Evolutionary conservation across 345 rosid species (phyloP).

Genomic region (Physaria fendleri): DNA sequence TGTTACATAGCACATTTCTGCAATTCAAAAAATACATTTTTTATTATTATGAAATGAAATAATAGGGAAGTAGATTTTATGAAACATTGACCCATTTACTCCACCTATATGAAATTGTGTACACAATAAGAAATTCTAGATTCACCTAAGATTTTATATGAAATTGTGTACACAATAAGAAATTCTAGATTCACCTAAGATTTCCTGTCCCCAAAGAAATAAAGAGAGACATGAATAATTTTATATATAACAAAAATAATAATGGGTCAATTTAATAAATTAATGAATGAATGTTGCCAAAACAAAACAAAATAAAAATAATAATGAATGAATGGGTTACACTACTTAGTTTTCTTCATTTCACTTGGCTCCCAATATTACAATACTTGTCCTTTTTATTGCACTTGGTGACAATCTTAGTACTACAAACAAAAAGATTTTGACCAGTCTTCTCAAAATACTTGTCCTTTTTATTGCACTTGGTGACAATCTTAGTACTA

Average conservation of each 20-base stretch:
- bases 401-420: slow-evolving; percentile 42
- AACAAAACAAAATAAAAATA: not conserved
- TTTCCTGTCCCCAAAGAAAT: slow-evolving; percentile 27
- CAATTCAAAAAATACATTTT: not conserved
- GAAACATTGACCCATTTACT: slow-evolving; percentile 24
- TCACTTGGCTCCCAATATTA: slow-evolving; percentile 29
- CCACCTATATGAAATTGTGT: slow-evolving; percentile 5
- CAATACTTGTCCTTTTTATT: slow-evolving; percentile 31
- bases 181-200: slow-evolving; percentile 30
- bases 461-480: slow-evolving; percentile 35
- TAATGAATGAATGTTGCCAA: slow-evolving; percentile 19
- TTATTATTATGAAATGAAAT: not conserved
- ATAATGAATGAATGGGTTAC: slow-evolving; percentile 23
- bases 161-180: slow-evolving; percentile 24
- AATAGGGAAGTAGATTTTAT: not conserved
- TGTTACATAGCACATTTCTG: not conserved
- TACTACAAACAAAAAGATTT: too few relatives aligned
- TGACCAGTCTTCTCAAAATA: too few relatives aligned
- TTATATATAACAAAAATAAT: not conserved
- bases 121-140: slow-evolving; percentile 26
- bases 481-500: slow-evolving; percentile 40
- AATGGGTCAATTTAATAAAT: not conserved
- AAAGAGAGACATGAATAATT: slow-evolving; percentile 17
- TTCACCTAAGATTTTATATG: slow-evolving; percentile 33
- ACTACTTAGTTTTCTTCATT: slow-evolving; percentile 4